Base-by-base conservation (phyloP, 2,329 filamentous ascomycete species). In the Chrysosphaeria jannelii region DNA sequence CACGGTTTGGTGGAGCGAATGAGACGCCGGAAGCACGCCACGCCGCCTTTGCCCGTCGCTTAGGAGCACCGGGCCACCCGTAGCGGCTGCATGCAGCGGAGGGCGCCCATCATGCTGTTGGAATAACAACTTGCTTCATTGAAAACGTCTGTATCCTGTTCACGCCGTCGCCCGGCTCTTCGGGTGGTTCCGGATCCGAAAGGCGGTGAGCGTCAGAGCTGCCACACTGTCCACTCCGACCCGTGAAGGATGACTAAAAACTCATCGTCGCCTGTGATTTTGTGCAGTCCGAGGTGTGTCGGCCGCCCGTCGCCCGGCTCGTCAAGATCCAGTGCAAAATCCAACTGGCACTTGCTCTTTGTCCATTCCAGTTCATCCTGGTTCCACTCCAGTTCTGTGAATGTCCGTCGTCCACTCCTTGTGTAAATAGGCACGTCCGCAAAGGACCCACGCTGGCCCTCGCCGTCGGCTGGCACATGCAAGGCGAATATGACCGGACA, bases 191-290 rank as follows among this genome's bases (percentile, higher is more conserved):
- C 16, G n/a, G 13, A 13, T 11, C n/a, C 20, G 15, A 5, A 7
- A 7, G 16, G 7, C 16, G n/a, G 7, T 18, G 7, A 7, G 16
- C 16, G 7, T 18, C 16, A 7, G 16, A 6, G 15, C 19, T 19
- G 15, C 31, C 31, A 33, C 9, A 33, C 21, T 2, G 29, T 31
- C 24, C 27, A 31, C 10, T 27, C 23, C 16, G 14, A 16, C 10
- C 24, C 9, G 23, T 31, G 22, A 13, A 22, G 19, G 13, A 28
- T 26, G 8, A 30, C 21, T 7, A 33, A 7, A 11, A 30, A 33
- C 21, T 31, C 31, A 25, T 32, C 31, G 22, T 33, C 31, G 27
- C 31, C 31, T 13, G 27, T 19, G 10, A 32, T 9, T 3, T 14
- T 14, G 16, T 30, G 27, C 10, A 19, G 8, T 5, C 28, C 19